These are phyloP conservation scores for Rhododendron henanense DNA, from an alignment of 148 eudicot species.

Conservation along the genomic window DNA sequence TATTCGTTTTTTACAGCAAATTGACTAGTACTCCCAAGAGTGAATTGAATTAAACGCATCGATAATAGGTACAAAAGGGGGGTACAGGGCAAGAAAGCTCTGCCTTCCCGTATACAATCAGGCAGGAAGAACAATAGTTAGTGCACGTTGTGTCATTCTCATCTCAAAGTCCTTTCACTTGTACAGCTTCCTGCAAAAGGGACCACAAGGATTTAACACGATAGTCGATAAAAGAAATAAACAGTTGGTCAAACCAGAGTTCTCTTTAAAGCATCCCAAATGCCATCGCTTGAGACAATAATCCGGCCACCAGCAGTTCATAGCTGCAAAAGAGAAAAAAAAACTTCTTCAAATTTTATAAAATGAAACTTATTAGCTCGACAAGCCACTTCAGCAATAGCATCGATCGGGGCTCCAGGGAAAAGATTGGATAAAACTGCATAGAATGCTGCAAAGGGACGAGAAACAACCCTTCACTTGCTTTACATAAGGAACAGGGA, in stretches of 20 bases:
- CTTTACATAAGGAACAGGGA: slow-evolving; percentile 90
- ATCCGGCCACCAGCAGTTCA: slow-evolving; percentile 88
- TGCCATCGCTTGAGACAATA: slow-evolving; percentile 86
- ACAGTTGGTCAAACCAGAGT: too few species aligned
- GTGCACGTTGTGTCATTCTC: too few species aligned
- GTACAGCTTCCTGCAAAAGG: too few species aligned
- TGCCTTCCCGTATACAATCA: too few species aligned
- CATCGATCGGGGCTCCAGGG: neutral
- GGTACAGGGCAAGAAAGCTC: too few species aligned
- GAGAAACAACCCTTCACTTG: slow-evolving; percentile 80
- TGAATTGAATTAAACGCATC: neutral
- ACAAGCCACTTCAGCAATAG: neutral
- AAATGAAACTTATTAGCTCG: neutral
- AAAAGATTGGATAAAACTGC: neutral
- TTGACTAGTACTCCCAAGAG: neutral
- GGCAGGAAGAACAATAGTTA: too few species aligned
- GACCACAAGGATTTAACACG: too few species aligned
- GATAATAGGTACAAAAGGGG: neutral
- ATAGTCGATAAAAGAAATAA: too few species aligned
- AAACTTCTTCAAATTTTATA: neutral
- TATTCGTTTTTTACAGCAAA: neutral
- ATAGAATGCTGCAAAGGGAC: neutral
- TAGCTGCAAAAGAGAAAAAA: slow-evolving; percentile 43
- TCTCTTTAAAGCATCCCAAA: slow-evolving; percentile 76
- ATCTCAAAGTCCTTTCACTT: too few species aligned